These are phyloP conservation scores for Stagonosporopsis chrysanthemi DNA, from an alignment of 2,329 filamentous ascomycete genomes.

Conservation along the genomic window DNA sequence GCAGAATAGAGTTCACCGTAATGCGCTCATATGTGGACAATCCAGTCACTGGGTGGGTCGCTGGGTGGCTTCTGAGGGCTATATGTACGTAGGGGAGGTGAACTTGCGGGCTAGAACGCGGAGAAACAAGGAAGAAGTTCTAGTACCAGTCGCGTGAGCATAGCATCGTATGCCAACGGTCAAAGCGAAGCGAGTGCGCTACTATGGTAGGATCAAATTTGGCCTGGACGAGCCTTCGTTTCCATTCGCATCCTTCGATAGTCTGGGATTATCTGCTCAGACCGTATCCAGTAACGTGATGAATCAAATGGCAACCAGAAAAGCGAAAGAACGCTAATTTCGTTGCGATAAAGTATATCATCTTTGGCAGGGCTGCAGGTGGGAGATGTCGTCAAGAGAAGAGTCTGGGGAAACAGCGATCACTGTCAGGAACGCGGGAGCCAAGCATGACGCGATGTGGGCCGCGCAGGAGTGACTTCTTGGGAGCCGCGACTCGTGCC, in stretches of 20 bases:
- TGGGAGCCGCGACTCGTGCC: slow-evolving; percentile 10
- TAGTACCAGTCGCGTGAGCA: not conserved
- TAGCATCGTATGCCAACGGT: not conserved
- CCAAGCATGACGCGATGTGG: slow-evolving; percentile 27
- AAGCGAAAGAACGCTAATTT: not conserved
- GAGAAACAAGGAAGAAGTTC: not conserved
- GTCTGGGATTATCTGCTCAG: not conserved
- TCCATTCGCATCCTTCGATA: slow-evolving; percentile 5
- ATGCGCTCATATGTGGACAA: not conserved
- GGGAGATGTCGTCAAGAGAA: slow-evolving; percentile 14
- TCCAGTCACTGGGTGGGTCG: not conserved
- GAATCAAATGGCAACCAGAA: not conserved
- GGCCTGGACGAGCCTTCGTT: slow-evolving; percentile 3
- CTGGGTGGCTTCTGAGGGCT: not conserved
- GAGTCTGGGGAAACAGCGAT: slow-evolving; percentile 19
- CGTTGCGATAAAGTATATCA: not conserved
- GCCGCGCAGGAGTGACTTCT: slow-evolving; percentile 18
- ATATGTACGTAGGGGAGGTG: not conserved
- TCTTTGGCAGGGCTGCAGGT: slow-evolving; percentile 2
- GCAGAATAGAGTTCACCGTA: not conserved
- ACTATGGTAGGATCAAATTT: not conserved
- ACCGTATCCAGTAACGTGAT: not conserved
- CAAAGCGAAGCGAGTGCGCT: not conserved
- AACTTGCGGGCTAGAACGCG: not conserved
- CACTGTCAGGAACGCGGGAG: slow-evolving; percentile 14